Base-by-base conservation (phyloP, 352 stramenopile genomes). In the Pythium vanterpoolii region DNA sequence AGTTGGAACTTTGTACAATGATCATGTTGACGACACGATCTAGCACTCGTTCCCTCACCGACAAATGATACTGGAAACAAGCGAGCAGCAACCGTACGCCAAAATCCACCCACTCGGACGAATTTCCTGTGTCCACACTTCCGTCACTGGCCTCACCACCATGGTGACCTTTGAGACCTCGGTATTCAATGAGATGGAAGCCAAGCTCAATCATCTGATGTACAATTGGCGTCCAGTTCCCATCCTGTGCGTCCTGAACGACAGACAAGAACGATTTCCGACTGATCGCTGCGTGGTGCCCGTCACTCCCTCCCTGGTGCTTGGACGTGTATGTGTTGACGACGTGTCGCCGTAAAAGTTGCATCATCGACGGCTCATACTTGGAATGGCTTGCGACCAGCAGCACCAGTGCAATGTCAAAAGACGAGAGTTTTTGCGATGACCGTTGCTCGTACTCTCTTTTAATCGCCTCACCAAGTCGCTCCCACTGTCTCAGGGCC, bases 1-100 rank as follows among this genome's bases (percentile, higher is more conserved):
- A 76, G 8, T 66, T 50, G 18, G 34, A 24, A 33, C 71, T 64
- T 27, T 79, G 70, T 13, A 79, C 62, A n/a, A 83, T 66, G 11
- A 82, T 66, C 26, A 73, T 64, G 48, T 81, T 78, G 26, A 87
- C 69, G 4, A 82, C 53, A 4, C 55, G 65, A 54, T 86, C 64
- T 4, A 87, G 50, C 8, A 87, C 63, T 19, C 50, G 54, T 21
- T 71, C 57, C 3, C 75, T 67, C 4, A 58, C 57, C 11, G 65
- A 63, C 10, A 55, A 30, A 31, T 87, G 71, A 19, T 72, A 51
- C 42, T 73, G 72, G 50, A 87, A 87, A 26, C 71, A 78, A 7
- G 68, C 63, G 5, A 83, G 59, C 9, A 87, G 21, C 7, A 87
- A 27, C 11, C 77, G 73, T 44, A 79, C 66, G 11, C 68, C 77